Base-by-base conservation (phyloP, 345 rosid species). In the Boechera stricta region DNA sequence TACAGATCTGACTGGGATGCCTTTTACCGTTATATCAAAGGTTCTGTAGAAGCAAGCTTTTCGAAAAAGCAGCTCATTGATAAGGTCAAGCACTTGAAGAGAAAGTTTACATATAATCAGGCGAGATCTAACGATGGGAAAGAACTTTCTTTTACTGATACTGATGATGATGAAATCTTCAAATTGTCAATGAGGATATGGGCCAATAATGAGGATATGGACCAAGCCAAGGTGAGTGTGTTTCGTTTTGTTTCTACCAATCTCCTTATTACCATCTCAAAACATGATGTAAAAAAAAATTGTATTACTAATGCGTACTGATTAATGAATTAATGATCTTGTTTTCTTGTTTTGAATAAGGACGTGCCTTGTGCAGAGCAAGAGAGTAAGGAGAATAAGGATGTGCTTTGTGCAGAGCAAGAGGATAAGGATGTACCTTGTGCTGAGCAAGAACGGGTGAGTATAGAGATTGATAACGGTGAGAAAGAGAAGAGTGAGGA, bases 41-140 rank as follows among this genome's bases (percentile, higher is more conserved):
- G 24, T 4, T 41, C 4, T 29, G 38, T 72, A 1, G 31, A 72
- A 18, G n/a, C 59, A 1, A 12, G 21, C 0, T 57, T 64, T 16
- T 57, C 81, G 0, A 72, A 29, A 9, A 3, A 3, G 38, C 77
- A 72, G 77, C 62, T 77, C 29, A 24, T 4, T 1, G 15, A 48
- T 38, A 77, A 77, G 55, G 62, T 72, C 16, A 41, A 52, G 32
- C n/a, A 5, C 5, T 15, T 76, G 69, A 61, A 61, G 5, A 69
- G 47, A 62, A 76, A 44, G n/a, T 76, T 69, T 31, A 15, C 10
- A 1, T 2, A 7, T 29, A 75, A 67, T 31, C 9, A 24, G 21
- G 15, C 3, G 13, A 67, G 11, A 33, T 32, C 16, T 65, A 15
- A 55, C 33, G 24, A 35, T 39, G 48, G 62, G 18, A 28, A 76